Evolutionary conservation across 83 land plant genomes (phyloP).

Genomic region (Larix sibirica): DNA sequence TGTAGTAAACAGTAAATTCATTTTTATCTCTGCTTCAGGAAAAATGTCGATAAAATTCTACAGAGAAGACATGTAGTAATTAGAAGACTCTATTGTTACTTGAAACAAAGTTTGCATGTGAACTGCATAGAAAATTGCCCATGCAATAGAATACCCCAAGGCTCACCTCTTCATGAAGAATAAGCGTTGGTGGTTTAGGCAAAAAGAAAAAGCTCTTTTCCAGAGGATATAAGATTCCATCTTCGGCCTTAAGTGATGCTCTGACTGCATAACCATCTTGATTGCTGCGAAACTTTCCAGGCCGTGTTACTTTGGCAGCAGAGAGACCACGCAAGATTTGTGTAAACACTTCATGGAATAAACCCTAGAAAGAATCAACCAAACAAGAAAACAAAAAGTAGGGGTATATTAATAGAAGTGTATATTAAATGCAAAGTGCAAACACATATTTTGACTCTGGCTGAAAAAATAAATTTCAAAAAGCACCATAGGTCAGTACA

Average conservation of each 20-base stretch:
- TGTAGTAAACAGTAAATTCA: not conserved
- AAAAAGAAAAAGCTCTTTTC: conserved; percentile 92
- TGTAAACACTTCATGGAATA: conserved; percentile 76
- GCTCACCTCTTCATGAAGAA: conserved; percentile 84
- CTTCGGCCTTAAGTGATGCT: conserved; percentile 90
- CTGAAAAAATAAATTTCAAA: too few relatives aligned
- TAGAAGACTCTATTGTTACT: not conserved
- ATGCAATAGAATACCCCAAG: not conserved
- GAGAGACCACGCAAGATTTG: conserved; percentile 71
- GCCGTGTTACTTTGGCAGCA: conserved; percentile 78
- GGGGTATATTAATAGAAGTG: not conserved
- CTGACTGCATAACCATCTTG: conserved; percentile 89
- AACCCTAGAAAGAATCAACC: conserved; percentile 49
- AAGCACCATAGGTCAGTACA: too few relatives aligned
- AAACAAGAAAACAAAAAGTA: not conserved
- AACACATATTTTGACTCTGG: too few relatives aligned
- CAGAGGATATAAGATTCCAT: conserved; percentile 85
- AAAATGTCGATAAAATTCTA: not conserved
- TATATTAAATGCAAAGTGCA: too few relatives aligned
- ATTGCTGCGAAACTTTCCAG: conserved; percentile 83
- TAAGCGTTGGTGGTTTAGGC: conserved; percentile 91
- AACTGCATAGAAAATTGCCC: conserved; percentile 1
- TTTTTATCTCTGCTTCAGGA: not conserved
- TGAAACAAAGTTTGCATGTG: not conserved
- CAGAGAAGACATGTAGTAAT: not conserved